A percentile compares a stretch with the other conserved stretches of the same genome.
Evolutionary conservation across 2,329 filamentous ascomycete species (phyloP).

Genomic region (Thielaviopsis punctulata): DNA sequence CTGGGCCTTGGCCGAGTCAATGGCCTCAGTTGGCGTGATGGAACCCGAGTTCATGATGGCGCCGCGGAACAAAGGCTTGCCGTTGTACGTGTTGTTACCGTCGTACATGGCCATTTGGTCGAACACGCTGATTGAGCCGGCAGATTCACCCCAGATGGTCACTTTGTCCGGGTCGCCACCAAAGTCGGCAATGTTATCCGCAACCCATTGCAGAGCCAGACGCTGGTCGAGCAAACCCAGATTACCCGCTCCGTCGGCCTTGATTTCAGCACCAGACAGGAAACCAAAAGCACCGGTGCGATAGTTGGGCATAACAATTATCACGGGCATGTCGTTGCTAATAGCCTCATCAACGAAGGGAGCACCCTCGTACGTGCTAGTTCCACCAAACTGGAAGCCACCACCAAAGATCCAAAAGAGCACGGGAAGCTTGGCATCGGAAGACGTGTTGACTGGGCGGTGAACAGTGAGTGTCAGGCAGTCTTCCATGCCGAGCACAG

Average conservation of each 20-base stretch:
- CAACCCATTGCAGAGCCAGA: slow-evolving; percentile 43
- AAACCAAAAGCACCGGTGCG: slow-evolving; percentile 47
- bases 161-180: slow-evolving; percentile 48
- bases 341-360: slow-evolving; percentile 21
- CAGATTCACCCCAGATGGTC: slow-evolving; percentile 47
- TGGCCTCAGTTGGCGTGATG: slow-evolving; percentile 30
- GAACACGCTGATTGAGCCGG: slow-evolving; percentile 41
- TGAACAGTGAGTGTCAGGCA: slow-evolving; percentile 32
- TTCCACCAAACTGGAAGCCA: slow-evolving; percentile 24
- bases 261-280: slow-evolving; percentile 36
- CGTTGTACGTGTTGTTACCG: slow-evolving; percentile 46
- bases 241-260: slow-evolving; percentile 37
- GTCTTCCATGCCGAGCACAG: slow-evolving; percentile 29
- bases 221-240: slow-evolving; percentile 44
- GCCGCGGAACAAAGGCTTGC: slow-evolving; percentile 43
- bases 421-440: slow-evolving; percentile 32
- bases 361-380: slow-evolving; percentile 22
- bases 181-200: slow-evolving; percentile 46
- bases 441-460: slow-evolving; percentile 26
- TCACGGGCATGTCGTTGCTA: slow-evolving; percentile 33
- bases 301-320: slow-evolving; percentile 50
- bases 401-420: slow-evolving; percentile 42
- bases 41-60: slow-evolving; percentile 47
- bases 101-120: slow-evolving; percentile 46
- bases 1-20: slow-evolving; percentile 40